These are phyloP conservation scores for Crucibulum laeve DNA, from an alignment of 768 basidiomycete species.

Conservation along the genomic window DNA sequence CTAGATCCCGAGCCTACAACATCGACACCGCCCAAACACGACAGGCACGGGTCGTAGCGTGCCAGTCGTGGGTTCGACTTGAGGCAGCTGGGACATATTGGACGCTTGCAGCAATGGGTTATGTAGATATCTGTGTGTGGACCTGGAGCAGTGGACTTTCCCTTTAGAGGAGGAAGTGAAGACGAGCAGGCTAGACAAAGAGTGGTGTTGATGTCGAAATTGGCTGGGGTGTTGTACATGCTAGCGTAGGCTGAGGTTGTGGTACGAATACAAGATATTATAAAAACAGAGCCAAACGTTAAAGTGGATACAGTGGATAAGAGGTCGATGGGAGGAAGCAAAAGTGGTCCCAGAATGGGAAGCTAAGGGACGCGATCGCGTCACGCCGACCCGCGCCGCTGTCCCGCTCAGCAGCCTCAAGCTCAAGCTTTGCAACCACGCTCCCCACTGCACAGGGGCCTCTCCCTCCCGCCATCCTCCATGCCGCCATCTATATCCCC, in stretches of 20 bases:
- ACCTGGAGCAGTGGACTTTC: too few relatives aligned
- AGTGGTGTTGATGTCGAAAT: conserved; percentile 18
- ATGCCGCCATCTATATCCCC: neutral
- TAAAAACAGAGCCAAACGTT: too few relatives aligned
- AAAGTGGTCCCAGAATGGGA: too few relatives aligned
- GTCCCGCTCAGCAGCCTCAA: too few relatives aligned
- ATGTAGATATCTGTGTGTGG: conserved; percentile 28
- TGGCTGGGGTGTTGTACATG: neutral
- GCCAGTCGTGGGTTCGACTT: conserved; percentile 55
- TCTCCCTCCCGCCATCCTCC: neutral
- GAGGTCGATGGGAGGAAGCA: too few relatives aligned
- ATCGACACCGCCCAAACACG: conserved; percentile 57
- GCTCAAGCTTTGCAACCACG: too few relatives aligned
- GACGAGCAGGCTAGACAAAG: conserved; percentile 63
- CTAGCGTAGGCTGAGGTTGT: neutral
- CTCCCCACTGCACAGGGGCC: neutral
- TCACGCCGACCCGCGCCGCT: too few relatives aligned
- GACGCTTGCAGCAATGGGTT: conserved; percentile 61
- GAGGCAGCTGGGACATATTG: conserved; percentile 62
- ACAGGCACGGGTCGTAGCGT: conserved; percentile 69
- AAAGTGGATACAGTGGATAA: too few relatives aligned
- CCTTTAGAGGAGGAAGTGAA: conserved; percentile 39
- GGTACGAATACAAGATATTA: neutral
- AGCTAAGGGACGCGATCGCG: too few relatives aligned
- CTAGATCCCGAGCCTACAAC: conserved; percentile 21